phyloP scores from a whole-genome alignment of 306 rosid species.

The Pyrus communis region DNA sequence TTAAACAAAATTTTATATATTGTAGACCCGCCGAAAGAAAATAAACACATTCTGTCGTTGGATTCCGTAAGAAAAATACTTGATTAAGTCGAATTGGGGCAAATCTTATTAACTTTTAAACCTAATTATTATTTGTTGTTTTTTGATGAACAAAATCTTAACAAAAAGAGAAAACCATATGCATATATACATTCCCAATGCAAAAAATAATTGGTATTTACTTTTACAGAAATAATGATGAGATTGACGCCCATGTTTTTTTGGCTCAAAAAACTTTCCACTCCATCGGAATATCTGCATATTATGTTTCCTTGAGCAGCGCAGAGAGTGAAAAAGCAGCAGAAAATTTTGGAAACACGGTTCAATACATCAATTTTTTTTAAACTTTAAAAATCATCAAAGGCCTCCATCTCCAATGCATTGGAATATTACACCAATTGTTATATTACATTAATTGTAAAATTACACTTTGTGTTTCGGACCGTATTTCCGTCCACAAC shows the following conservation, averaged over 20 bases:
- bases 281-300: conserved; percentile 26
- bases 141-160: background rate
- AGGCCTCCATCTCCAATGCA: too few species aligned
- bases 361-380: too few species aligned
- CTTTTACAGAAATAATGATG: conserved; percentile 9
- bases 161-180: background rate
- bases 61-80: background rate
- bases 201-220: conserved; percentile 17
- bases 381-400: too few species aligned
- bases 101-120: background rate
- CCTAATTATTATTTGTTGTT: background rate
- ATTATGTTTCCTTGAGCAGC: conserved; percentile 34
- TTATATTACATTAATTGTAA: too few species aligned
- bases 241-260: conserved; percentile 12
- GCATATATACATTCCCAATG: conserved; percentile 12
- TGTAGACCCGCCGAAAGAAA: background rate
- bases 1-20: background rate
- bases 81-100: background rate
- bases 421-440: too few species aligned
- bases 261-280: conserved; percentile 6
- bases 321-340: background rate
- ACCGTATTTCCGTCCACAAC: too few species aligned
- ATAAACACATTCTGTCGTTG: background rate
- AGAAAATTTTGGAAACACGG: too few species aligned
- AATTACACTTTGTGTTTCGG: too few species aligned